A percentile compares a stretch with the other conserved stretches of the same genome.
Evolutionary conservation across 1,284 basidiomycete species (phyloP).

Genomic region (Melampsora americana): DNA sequence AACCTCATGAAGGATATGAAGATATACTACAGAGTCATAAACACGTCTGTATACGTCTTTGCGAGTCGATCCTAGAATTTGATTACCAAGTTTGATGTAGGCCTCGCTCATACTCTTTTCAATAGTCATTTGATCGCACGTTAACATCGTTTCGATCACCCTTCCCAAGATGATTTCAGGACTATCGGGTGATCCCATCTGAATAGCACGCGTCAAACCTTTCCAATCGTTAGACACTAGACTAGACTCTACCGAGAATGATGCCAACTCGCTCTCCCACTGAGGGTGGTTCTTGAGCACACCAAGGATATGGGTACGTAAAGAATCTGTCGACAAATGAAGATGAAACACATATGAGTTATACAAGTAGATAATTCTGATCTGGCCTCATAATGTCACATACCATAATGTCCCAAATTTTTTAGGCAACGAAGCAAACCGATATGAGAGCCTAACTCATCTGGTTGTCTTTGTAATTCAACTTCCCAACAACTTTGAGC

Average conservation of each 20-base stretch:
- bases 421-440: slow-evolving; percentile 86
- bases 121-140: slow-evolving; percentile 53
- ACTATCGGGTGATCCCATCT: slow-evolving; percentile 57
- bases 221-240: slow-evolving; percentile 95
- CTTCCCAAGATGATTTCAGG: slow-evolving; percentile 74
- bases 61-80: slow-evolving; percentile 72
- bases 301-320: slow-evolving; percentile 91
- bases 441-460: slow-evolving; percentile 82
- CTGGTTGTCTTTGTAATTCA: slow-evolving; percentile 81
- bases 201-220: slow-evolving; percentile 65
- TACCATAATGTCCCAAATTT: slow-evolving; percentile 95
- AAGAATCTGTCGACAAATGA: slow-evolving; percentile 65
- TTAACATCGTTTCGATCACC: slow-evolving; percentile 74
- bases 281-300: slow-evolving; percentile 75
- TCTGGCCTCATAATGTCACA: slow-evolving; percentile 48
- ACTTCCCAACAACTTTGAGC: slow-evolving; percentile 99
- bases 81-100: slow-evolving; percentile 63
- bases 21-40: slow-evolving; percentile 79
- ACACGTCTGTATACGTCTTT: slow-evolving; percentile 74
- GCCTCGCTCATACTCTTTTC: slow-evolving; percentile 42
- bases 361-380: background rate
- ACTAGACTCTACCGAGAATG: slow-evolving; percentile 87
- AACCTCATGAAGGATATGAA: slow-evolving; percentile 86
- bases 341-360: slow-evolving; percentile 26
- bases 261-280: slow-evolving; percentile 74